Base-by-base conservation (phyloP, 2,329 filamentous ascomycete genomes). In the Emergomyces orientalis region DNA sequence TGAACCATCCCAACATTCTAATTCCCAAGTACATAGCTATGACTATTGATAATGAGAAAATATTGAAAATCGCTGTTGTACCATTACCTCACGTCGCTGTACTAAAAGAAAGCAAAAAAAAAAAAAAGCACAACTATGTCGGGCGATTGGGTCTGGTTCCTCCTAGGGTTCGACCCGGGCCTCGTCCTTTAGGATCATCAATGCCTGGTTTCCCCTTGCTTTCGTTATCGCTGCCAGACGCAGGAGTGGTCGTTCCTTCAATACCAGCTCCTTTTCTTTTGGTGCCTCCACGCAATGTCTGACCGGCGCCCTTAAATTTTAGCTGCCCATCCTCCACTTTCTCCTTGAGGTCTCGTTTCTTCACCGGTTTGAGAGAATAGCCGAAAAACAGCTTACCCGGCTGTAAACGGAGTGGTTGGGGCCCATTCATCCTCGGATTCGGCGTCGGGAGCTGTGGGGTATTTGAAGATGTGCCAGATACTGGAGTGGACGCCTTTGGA, bases 301-400 rank as follows among this genome's bases (percentile, higher is more conserved):
- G 89, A 0, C 93, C 93, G 67, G 90, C 85, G 0, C 93, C 93
- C 4, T 87, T 85, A 75, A 96, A 96, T 68, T 86, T 86, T n/a
- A 88, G 88, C 67, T 86, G 84, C 64, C 82, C 81, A 3, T 83
- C 81, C 19, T 76, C 71, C 45, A 85, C 82, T 64, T 88, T 86
- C 6, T 73, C 73, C 64, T 88, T 85, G 3, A 71, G 74, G 72
- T 86, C 86, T 63, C 88, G 86, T 9, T 89, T 90, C 79, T 91
- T 92, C 51, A 95, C 81, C 0, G 93, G 93, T 75, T 89, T 96
- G 72, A 96, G 84, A 71, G 96, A 88, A 71, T 97, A 99, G 2
- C 94, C 94, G 67, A 99, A 96, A 80, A 99, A 99, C 4, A 99
- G 81, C 76, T 97, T 96, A 70, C 94, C 94, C 0, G 89, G 88